Conservation (phyloP, 148 eudicot species). For the Rhododendron kiyosumense region DNA sequence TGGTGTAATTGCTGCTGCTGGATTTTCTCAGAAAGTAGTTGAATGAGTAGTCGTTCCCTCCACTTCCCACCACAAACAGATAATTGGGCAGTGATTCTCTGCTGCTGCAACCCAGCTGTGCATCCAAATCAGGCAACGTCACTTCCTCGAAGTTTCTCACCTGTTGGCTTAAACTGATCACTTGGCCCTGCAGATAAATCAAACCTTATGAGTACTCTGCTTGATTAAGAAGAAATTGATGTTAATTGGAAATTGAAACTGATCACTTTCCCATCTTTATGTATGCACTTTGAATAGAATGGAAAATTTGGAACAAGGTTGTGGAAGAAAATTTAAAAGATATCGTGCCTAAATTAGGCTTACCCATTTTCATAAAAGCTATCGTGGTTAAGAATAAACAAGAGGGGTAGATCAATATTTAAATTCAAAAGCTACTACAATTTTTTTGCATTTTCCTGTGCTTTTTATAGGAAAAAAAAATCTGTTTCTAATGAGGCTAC, state of each 20-base stretch:
- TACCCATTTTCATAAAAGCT: background rate
- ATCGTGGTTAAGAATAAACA: too few species aligned
- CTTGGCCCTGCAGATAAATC: constrained; percentile 21
- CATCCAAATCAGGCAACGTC: constrained; percentile 30
- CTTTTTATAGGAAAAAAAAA: too few species aligned
- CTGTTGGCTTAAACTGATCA: constrained; percentile 29
- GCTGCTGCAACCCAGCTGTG: constrained; percentile 14
- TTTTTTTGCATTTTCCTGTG: too few species aligned
- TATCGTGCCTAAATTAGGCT: too few species aligned
- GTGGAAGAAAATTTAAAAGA: too few species aligned
- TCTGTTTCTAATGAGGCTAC: too few species aligned
- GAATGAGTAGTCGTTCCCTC: constrained; percentile 35
- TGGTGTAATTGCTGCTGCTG: background rate
- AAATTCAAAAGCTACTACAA: too few species aligned
- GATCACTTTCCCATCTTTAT: background rate
- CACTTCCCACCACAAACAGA: constrained; percentile 36
- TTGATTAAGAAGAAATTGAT: too few species aligned
- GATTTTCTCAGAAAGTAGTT: constrained; percentile 23
- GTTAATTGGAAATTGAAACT: too few species aligned
- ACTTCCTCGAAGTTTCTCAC: constrained; percentile 29
- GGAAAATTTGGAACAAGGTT: background rate
- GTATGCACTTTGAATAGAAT: background rate
- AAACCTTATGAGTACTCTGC: too few species aligned
- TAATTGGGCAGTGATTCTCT: constrained; percentile 14
- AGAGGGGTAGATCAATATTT: too few species aligned